These are phyloP conservation scores for Scheffersomyces stipitis DNA, from an alignment of 805 yeast species.

Conservation along the genomic window DNA sequence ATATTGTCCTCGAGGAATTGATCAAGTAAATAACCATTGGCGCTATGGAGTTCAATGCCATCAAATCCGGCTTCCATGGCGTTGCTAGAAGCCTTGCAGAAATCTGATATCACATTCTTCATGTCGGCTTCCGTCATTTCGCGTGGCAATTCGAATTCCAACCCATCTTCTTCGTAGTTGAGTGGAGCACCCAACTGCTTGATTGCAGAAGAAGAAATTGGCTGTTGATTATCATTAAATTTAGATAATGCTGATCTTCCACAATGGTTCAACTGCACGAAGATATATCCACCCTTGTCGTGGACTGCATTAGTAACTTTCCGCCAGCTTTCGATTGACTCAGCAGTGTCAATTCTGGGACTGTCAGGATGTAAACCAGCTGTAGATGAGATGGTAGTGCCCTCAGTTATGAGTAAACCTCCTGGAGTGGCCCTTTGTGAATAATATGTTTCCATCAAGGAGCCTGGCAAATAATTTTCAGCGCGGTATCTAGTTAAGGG, in stretches of 20 bases:
- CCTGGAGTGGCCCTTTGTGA: background rate
- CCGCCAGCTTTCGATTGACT: background rate
- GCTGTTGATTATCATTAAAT: background rate
- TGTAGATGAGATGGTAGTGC: background rate
- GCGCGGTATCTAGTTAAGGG: background rate
- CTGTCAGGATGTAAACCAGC: background rate
- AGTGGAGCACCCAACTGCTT: background rate
- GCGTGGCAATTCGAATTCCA: conserved; percentile 3
- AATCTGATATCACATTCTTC: conserved; percentile 1
- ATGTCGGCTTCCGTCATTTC: conserved; percentile 7
- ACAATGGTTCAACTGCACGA: background rate
- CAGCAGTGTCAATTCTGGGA: background rate
- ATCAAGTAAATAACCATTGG: conserved; percentile 29
- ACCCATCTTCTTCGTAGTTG: background rate
- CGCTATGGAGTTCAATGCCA: conserved; percentile 25
- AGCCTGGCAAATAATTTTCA: background rate
- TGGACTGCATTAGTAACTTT: background rate
- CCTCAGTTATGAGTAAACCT: background rate
- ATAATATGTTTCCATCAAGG: background rate
- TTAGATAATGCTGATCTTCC: background rate
- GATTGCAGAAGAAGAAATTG: background rate
- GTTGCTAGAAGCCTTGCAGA: conserved; percentile 13
- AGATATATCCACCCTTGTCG: background rate
- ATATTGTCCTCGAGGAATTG: conserved; percentile 18
- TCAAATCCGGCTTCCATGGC: conserved; percentile 27